phyloP scores from a whole-genome alignment of 1,139 yeast species.

The Geotrichum restrictum region DNA sequence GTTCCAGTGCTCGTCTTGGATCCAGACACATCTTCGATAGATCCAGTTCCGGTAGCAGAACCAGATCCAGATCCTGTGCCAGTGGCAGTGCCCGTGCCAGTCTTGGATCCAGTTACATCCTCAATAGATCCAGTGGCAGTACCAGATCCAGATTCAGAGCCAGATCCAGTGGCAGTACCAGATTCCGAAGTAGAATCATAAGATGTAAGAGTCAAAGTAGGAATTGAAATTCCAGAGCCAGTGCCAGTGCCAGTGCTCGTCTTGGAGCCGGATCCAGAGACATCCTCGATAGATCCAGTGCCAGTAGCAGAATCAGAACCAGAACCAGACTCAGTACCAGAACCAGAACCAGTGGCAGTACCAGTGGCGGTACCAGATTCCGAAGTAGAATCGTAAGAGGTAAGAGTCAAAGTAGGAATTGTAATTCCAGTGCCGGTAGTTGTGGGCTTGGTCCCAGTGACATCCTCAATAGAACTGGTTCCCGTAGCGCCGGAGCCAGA shows the following conservation, averaged over 20 bases:
- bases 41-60: neutral
- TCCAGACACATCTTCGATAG: neutral
- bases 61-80: neutral
- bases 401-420: no score
- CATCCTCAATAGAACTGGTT: no score
- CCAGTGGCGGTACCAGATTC: conserved; percentile 9
- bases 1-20: neutral
- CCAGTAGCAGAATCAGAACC: neutral
- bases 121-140: neutral
- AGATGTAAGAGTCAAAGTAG: neutral
- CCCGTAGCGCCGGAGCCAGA: conserved; percentile 2
- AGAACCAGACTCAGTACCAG: neutral
- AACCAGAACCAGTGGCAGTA: conserved; percentile 2
- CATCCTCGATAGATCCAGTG: neutral
- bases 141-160: neutral
- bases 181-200: neutral
- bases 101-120: neutral
- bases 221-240: conserved; percentile 5
- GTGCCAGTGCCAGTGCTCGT: neutral
- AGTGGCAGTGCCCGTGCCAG: neutral
- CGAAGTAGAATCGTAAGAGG: neutral
- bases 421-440: no score
- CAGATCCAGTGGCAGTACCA: conserved; percentile 1
- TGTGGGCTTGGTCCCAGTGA: no score
- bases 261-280: neutral